phyloP scores from a whole-genome alignment of 164 flowering plant species.

The Malania oleifera region DNA sequence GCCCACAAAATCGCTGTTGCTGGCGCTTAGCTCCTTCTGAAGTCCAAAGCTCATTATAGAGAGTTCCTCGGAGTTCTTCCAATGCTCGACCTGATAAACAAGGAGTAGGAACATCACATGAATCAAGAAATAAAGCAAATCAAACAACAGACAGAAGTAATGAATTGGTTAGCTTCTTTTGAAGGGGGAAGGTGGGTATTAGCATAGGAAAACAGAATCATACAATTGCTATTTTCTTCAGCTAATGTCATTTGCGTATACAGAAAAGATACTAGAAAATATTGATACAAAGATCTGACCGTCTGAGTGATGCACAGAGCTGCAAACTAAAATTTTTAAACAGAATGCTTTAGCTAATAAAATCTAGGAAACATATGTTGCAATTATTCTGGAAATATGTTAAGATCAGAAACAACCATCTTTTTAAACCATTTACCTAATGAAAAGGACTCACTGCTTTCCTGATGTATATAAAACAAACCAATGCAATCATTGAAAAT shows the following conservation, averaged over 20 bases:
- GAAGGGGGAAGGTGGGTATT: neutral
- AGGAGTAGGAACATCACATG: neutral
- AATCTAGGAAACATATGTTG: too few species aligned
- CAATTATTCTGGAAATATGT: neutral
- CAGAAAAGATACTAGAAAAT: neutral
- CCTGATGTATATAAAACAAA: neutral
- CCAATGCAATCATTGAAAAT: neutral
- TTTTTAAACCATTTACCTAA: neutral
- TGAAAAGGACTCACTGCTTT: neutral
- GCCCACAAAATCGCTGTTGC: conserved; percentile 75
- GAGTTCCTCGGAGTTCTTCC: conserved; percentile 66
- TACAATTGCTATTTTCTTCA: neutral
- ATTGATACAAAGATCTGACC: too few species aligned
- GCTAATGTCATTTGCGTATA: neutral
- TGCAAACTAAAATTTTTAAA: too few species aligned
- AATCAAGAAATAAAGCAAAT: neutral
- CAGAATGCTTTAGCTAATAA: too few species aligned
- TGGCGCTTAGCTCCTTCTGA: conserved; percentile 85
- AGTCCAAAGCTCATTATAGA: conserved; percentile 69
- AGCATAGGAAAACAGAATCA: neutral
- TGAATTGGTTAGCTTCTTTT: neutral
- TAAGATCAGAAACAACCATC: neutral
- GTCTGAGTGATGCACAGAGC: too few species aligned
- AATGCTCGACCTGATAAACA: conserved; percentile 53
- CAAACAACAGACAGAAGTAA: neutral